Base-by-base conservation (phyloP, 2,329 filamentous ascomycete species). In the Domatiomyces globalis region DNA sequence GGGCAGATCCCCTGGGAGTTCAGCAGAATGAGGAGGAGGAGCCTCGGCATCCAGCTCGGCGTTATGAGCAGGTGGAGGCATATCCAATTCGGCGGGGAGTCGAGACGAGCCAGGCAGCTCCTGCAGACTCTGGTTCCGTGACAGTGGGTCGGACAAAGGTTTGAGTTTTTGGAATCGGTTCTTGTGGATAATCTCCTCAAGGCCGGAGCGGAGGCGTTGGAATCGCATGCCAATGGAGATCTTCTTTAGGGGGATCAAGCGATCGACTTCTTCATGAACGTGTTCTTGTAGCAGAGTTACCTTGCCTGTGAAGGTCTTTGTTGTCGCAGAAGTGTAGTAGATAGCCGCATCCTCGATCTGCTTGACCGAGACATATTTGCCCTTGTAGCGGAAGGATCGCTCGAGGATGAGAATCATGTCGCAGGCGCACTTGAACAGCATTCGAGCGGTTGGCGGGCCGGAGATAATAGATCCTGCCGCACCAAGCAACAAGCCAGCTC, bases 391-490 rank as follows among this genome's bases (percentile, higher is more conserved):
- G 55, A 66, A 66, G 0, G 62, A 61, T 44, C 60, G 54, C 33
- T 62, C 60, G 15, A 66, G 58, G 36, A 65, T 63, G 17, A 65
- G 56, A 29, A 63, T 66, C 49, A 66, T 57, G 43, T 66, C 64
- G 51, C 59, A 63, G 6, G 63, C 58, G 57, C 63, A 63, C 46
- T 63, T 63, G 43, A 66, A 59, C 52, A 66, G 56, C 48, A 66
- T 59, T 27, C 63, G 54, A 39, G 62, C 62, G 15, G 63, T 64
- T 7, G 63, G 56, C n/a, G 63, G 64, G 0, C 62, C 60, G 9
- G 64, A 55, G 10, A 63, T 49, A 48, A 58, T 46, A 45, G 55
- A 49, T 48, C 58, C 52, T 27, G 62, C 56, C 8, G 57, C 48
- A 15, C 60, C 63, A 10, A 63, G 55, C 36, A 59, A 53, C 7